Conservation (phyloP, 139 green algal species). For the Chlorella sp. region DNA sequence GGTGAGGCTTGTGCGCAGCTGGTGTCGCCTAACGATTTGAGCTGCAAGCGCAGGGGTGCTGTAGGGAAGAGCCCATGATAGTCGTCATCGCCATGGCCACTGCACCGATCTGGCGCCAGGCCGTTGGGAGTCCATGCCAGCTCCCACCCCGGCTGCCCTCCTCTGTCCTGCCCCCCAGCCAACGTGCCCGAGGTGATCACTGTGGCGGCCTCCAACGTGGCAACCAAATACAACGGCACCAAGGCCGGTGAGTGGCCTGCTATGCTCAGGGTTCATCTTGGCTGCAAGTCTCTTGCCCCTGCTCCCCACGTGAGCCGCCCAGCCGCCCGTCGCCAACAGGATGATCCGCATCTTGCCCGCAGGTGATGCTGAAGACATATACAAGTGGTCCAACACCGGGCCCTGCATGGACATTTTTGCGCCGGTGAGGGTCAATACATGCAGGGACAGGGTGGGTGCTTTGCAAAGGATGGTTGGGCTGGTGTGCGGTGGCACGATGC, state of each 20-base stretch:
- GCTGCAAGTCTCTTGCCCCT: no score
- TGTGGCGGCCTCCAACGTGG: conserved; percentile 52
- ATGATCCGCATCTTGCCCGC: neutral
- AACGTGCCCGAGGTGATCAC: conserved; percentile 61
- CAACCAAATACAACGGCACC: conserved; percentile 35
- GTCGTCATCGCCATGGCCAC: no score
- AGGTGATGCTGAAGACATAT: conserved; percentile 44
- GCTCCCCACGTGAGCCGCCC: neutral
- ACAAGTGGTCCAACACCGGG: conserved; percentile 57
- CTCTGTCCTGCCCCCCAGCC: conserved; percentile 11
- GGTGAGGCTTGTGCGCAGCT: neutral
- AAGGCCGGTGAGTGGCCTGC: neutral
- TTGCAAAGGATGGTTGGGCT: no score
- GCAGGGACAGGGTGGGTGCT: neutral
- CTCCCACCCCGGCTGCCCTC: no score
- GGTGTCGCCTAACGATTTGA: neutral
- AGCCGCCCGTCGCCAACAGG: neutral
- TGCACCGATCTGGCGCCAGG: no score
- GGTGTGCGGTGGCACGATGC: no score
- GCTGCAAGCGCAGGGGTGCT: no score
- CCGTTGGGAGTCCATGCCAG: no score
- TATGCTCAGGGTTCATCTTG: neutral
- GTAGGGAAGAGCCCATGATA: no score
- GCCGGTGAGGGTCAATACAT: conserved; percentile 4
- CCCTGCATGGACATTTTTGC: conserved; percentile 63